Evolutionary conservation across 2,329 filamentous ascomycete genomes (phyloP), one percentile per base, ranked within the genome.

Genomic region (Cytospora schulzeri): DNA sequence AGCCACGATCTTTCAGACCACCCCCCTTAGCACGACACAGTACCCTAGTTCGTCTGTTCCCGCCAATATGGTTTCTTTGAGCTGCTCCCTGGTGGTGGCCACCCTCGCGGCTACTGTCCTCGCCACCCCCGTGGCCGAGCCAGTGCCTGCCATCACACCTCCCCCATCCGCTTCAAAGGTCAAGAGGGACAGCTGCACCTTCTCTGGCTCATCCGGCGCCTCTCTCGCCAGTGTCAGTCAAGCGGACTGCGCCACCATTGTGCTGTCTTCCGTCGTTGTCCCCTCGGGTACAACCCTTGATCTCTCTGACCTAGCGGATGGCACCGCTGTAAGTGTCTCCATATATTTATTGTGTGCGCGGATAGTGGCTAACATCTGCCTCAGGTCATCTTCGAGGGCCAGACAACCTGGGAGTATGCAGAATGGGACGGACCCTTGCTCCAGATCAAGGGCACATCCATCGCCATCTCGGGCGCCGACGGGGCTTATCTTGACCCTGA

Each of bases 381-480:
- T 55, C 9, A 78, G 76, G 80, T 89, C 68, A 84, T 83, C 69
- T 90, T 90, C 75, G 74, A 85, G 65, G 88, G 88, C 53, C 83
- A 79, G 24, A 90, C 88, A 14, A 86, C 83, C 63, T 91, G 87
- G 70, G 87, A 80, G 26, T 90, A 89, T 76, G 78, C 85, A 68
- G 83, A 87, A 70, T 91, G 88, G 88, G 73, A 74, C 2, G 88
- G 88, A 0, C 88, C 88, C 57, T 77, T 91, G 15, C 81, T 91
- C 70, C 80, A 81, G 35, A 79, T 90, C 67, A 83, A 82, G 1
- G 88, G 88, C 50, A 82, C 74, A 28, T 76, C 78, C 67, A 80
- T 88, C 68, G 80, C 78, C 38, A 78, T 89, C 51, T 77, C 78
- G 15, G 84, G 83, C 54, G 81, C 81, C 19, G 70, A 75, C 2